phyloP scores from a whole-genome alignment of 768 basidiomycete species.

The Suillus ampliporus region DNA sequence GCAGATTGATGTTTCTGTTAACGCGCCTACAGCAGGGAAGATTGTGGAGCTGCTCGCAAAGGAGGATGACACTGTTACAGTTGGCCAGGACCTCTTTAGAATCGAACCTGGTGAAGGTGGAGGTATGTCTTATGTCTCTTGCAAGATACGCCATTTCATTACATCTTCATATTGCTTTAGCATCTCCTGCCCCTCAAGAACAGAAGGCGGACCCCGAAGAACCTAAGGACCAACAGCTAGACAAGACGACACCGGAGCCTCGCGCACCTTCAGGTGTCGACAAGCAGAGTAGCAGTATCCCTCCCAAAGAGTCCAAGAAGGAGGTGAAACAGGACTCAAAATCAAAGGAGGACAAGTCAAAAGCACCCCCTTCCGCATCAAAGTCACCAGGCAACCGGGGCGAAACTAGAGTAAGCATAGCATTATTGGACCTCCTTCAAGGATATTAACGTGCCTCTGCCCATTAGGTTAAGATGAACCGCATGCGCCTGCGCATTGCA shows the following conservation, averaged over 20 bases:
- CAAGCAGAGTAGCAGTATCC: constrained; percentile 26
- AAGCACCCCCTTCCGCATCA: constrained; percentile 33
- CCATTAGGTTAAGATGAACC: constrained; percentile 92
- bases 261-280: constrained; percentile 46
- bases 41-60: constrained; percentile 86
- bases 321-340: constrained; percentile 40
- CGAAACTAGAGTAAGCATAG: constrained; percentile 78
- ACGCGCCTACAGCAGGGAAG: constrained; percentile 86
- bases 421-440: constrained; percentile 1
- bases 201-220: constrained; percentile 47
- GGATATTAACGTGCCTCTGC: background rate
- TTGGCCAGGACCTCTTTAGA: constrained; percentile 93
- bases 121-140: constrained; percentile 40
- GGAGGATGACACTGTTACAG: constrained; percentile 93
- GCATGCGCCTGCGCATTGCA: constrained; percentile 96
- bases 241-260: constrained; percentile 51
- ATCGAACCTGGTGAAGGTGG: constrained; percentile 82
- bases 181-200: constrained; percentile 37
- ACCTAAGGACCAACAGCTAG: constrained; percentile 53
- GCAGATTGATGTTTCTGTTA: constrained; percentile 97
- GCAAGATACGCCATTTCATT: background rate
- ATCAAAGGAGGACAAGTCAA: constrained; percentile 39
- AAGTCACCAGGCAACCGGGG: constrained; percentile 61
- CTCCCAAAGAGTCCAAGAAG: constrained; percentile 42
- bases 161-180: constrained; percentile 26